Evolutionary conservation across 352 stramenopile genomes (phyloP).

Genomic region (Phytophthora vignae): DNA sequence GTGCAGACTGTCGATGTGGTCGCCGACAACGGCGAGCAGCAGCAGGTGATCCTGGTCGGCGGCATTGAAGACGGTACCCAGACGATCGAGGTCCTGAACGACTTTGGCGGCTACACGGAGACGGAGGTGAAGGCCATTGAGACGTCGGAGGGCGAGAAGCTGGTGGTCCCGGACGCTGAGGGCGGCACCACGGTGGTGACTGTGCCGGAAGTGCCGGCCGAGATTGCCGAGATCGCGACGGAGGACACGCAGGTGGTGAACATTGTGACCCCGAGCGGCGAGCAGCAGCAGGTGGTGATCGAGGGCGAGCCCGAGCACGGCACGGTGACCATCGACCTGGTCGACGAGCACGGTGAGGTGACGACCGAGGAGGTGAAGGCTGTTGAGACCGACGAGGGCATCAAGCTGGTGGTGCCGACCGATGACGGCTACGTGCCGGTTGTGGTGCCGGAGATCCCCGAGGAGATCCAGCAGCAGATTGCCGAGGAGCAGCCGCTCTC

Average conservation of each 20-base stretch:
- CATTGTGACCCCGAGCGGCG: neutral
- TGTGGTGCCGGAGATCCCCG: neutral
- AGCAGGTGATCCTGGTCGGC: constrained; percentile 12
- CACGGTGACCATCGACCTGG: neutral
- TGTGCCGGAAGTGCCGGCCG: neutral
- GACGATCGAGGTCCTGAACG: constrained; percentile 8
- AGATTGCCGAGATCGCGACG: neutral
- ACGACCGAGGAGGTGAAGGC: neutral
- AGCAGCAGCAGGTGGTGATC: constrained; percentile 5
- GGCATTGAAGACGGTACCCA: constrained; percentile 2
- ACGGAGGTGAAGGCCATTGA: constrained; percentile 2
- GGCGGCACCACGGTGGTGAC: neutral
- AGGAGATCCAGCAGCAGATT: neutral
- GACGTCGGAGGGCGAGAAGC: constrained; percentile 2
- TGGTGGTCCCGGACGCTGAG: neutral
- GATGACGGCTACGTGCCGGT: too few species aligned
- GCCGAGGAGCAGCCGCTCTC: neutral
- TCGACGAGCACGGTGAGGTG: neutral
- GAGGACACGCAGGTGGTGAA: constrained; percentile 19
- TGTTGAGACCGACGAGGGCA: neutral
- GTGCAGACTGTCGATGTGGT: constrained; percentile 2
- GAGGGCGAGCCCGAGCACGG: constrained; percentile 4
- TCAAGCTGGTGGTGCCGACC: neutral
- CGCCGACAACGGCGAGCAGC: neutral
- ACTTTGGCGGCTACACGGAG: neutral